These are phyloP conservation scores for Mucuna pruriens DNA, from an alignment of 306 rosid species.

Conservation along the genomic window DNA sequence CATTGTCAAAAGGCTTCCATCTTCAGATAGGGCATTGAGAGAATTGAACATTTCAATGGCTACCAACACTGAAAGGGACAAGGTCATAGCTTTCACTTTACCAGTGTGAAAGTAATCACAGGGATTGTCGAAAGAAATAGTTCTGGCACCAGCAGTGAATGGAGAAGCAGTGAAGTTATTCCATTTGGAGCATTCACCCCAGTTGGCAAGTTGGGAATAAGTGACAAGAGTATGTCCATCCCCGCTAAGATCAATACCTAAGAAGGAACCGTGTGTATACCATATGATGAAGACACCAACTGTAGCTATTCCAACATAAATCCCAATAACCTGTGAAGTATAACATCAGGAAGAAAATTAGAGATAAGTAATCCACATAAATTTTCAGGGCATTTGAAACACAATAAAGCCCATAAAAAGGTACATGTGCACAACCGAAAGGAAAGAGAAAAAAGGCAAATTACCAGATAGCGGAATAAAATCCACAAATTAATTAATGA, in stretches of 20 bases:
- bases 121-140: constrained; percentile 60
- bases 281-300: constrained; percentile 90
- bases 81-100: constrained; percentile 85
- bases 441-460: not conserved
- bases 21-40: constrained; percentile 86
- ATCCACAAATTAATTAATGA: constrained; percentile 86
- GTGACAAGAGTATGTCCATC: constrained; percentile 90
- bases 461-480: constrained; percentile 92
- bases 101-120: constrained; percentile 83
- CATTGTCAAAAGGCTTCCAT: constrained; percentile 89
- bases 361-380: not conserved
- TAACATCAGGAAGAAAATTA: constrained; percentile 20
- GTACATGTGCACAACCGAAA: not conserved
- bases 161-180: constrained; percentile 77
- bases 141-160: constrained; percentile 75
- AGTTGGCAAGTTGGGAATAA: constrained; percentile 87
- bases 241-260: constrained; percentile 83
- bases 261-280: constrained; percentile 81
- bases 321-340: constrained; percentile 73
- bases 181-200: constrained; percentile 88
- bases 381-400: constrained; percentile 2
- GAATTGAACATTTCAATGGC: constrained; percentile 98
- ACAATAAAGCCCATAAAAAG: not conserved
- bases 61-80: constrained; percentile 91
- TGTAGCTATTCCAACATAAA: constrained; percentile 87